Percentiles rank a stretch among this genome's conserved stretches.
These are phyloP conservation scores for Naumovozyma dairenensis DNA, from an alignment of 805 yeast genomes.

Conservation along the genomic window DNA sequence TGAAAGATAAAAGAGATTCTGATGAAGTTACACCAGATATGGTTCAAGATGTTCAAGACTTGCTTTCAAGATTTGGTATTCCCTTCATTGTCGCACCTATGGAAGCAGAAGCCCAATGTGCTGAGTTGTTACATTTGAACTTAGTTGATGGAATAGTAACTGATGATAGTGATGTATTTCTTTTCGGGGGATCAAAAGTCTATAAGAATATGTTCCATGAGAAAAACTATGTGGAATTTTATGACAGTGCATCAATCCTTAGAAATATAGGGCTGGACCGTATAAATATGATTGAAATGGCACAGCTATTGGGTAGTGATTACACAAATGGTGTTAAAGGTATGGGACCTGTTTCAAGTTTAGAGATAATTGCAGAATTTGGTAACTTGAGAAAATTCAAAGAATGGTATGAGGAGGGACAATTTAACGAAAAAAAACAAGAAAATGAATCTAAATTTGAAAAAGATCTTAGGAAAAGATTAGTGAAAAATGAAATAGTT, in stretches of 20 bases:
- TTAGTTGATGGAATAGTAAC: slow-evolving; percentile 93
- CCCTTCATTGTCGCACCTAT: slow-evolving; percentile 94
- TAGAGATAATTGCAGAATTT: slow-evolving; percentile 86
- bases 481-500: slow-evolving; percentile 44
- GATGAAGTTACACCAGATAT: slow-evolving; percentile 82
- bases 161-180: slow-evolving; percentile 93
- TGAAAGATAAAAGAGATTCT: slow-evolving; percentile 70
- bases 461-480: slow-evolving; percentile 46
- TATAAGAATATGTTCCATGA: slow-evolving; percentile 94
- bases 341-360: slow-evolving; percentile 85
- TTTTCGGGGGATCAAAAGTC: slow-evolving; percentile 78
- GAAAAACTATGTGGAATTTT: slow-evolving; percentile 83
- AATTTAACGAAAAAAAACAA: slow-evolving; percentile 33
- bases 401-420: slow-evolving; percentile 36
- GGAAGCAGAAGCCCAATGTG: slow-evolving; percentile 99
- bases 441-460: slow-evolving; percentile 38
- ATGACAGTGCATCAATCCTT: slow-evolving; percentile 48
- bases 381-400: slow-evolving; percentile 33
- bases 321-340: slow-evolving; percentile 91
- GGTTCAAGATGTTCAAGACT: slow-evolving; percentile 85
- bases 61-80: slow-evolving; percentile 79
- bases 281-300: slow-evolving; percentile 63
- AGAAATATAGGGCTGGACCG: slow-evolving; percentile 57
- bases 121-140: slow-evolving; percentile 54
- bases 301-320: slow-evolving; percentile 83